Evolutionary conservation across 805 yeast species (phyloP), one percentile per base, ranked within the genome.

Genomic region (Schwanniomyces yamadae): DNA sequence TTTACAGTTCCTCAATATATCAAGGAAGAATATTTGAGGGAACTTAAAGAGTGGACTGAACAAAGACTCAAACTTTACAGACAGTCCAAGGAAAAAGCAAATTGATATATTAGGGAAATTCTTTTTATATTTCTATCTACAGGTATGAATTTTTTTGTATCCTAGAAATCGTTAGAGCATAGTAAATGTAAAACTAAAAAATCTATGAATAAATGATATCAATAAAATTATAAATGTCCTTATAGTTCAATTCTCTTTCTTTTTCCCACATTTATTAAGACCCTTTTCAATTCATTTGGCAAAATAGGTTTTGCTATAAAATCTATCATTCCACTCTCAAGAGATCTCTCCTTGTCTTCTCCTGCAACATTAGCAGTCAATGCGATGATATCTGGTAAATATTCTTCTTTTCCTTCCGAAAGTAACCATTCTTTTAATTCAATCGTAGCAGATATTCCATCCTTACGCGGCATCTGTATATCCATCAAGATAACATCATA

Each of bases 401-500:
- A 42, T 2, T 40, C 35, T 10, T 22, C 44, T 6, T 42, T 40
- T 3, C 49, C 47, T 12, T 45, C 41, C 7, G 49, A 55, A 1
- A 23, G 23, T 35, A 69, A 71, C 17, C 49, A 35, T 30, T 55
- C 51, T 28, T 46, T 49, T 24, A 73, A 48, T 36, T 70, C 75
- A 7, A 52, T 52, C 0, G 77, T 65, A 1, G 78, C 69, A 4
- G 69, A 65, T n/a, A 76, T 63, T 1, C 84, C 84, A 50, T 79
- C 84, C 41, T 73, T 65, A 12, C 68, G 55, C 6, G 80, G 78
- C 68, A 77, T 66, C 33, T 77, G 79, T 15, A 72, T 66, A 48
- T 79, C 84, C 73, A 79, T 71, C 25, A 79, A 57, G 13, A 79
- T 69, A 24, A 74, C 63, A 44, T 77, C 78, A 49, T 77, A 78